These are phyloP conservation scores for Moricandia moricandioides DNA, from an alignment of 345 rosid genomes.

Conservation along the genomic window DNA sequence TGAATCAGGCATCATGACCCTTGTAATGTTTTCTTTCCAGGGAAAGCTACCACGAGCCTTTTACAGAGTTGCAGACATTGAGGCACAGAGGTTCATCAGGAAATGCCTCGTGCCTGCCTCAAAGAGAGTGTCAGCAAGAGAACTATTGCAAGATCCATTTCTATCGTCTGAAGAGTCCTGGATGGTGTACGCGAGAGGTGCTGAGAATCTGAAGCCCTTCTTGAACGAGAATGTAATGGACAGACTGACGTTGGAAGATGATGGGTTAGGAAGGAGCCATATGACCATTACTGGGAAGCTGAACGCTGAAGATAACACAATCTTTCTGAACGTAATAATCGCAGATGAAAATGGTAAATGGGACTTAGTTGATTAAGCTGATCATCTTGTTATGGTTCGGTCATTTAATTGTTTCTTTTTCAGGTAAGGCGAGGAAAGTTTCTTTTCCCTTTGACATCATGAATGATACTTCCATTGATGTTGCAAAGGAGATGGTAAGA, in stretches of 20 bases:
- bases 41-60: constrained; percentile 73
- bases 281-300: constrained; percentile 74
- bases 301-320: constrained; percentile 64
- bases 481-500: constrained; percentile 78
- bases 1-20: constrained; percentile 2
- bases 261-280: constrained; percentile 39
- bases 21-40: constrained; percentile 36
- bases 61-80: constrained; percentile 56
- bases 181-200: constrained; percentile 27
- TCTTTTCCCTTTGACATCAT: constrained; percentile 62
- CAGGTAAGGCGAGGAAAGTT: constrained; percentile 52
- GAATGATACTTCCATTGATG: constrained; percentile 66
- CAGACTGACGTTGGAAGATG: constrained; percentile 47
- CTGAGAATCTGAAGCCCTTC: constrained; percentile 50
- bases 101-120: constrained; percentile 64
- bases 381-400: not conserved
- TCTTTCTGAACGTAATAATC: constrained; percentile 59
- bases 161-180: constrained; percentile 47
- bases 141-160: constrained; percentile 65
- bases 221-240: constrained; percentile 53
- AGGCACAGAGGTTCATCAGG: constrained; percentile 64
- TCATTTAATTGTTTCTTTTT: constrained; percentile 12
- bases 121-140: constrained; percentile 61
- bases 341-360: constrained; percentile 52
- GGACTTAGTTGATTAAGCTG: not conserved